Evolutionary conservation across 2,329 filamentous ascomycete genomes (phyloP).

Genomic region (Periglandula ipomoeae): DNA sequence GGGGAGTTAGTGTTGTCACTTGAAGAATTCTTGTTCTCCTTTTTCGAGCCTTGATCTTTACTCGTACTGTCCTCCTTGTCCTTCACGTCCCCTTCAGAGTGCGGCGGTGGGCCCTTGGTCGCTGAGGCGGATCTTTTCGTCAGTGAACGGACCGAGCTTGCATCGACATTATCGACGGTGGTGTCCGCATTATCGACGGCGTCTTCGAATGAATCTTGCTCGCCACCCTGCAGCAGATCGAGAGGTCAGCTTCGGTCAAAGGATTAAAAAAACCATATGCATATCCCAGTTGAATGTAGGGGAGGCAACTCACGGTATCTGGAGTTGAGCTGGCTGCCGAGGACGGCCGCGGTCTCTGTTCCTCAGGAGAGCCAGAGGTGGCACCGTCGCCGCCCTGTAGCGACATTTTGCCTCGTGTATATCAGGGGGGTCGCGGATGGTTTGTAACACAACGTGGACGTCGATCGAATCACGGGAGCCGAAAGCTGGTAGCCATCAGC

Average conservation of each 20-base stretch:
- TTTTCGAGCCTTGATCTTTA: conserved; percentile 7
- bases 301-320: conserved; percentile 14
- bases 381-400: conserved; percentile 22
- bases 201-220: conserved; percentile 61
- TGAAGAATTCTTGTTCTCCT: conserved; percentile 11
- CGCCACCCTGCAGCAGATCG: conserved; percentile 19
- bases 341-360: conserved; percentile 18
- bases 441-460: neutral
- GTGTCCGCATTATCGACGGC: conserved; percentile 49
- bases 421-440: too few relatives aligned
- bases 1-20: conserved; percentile 8
- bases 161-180: conserved; percentile 57
- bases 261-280: neutral
- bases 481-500: conserved; percentile 5
- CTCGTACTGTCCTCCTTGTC: neutral
- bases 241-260: neutral
- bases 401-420: conserved; percentile 21
- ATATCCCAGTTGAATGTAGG: neutral
- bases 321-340: conserved; percentile 21
- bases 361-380: conserved; percentile 15
- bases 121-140: conserved; percentile 35
- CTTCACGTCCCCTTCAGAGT: conserved; percentile 2
- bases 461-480: neutral
- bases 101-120: conserved; percentile 22
- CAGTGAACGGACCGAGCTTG: conserved; percentile 54